phyloP scores from a whole-genome alignment of 2,329 filamentous ascomycete species.

The Ophiosphaerella narmari region DNA sequence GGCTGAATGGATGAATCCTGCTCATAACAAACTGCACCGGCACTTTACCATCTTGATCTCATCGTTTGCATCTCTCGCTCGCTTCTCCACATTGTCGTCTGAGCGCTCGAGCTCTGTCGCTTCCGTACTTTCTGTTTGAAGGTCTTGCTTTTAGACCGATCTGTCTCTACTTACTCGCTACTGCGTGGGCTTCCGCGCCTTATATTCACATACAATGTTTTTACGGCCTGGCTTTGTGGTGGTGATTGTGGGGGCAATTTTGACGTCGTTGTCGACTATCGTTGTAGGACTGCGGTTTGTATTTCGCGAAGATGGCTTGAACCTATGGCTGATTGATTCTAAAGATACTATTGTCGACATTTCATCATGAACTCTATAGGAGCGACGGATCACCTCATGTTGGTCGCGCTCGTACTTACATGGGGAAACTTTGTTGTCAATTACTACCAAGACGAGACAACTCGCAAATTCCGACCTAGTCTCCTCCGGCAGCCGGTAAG shows the following conservation, averaged over 20 bases:
- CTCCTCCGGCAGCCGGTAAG: conserved; percentile 35
- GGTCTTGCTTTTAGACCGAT: background rate
- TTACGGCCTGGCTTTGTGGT: conserved; percentile 40
- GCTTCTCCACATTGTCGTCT: conserved; percentile 7
- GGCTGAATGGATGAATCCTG: conserved; percentile 11
- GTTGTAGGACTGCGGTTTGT: conserved; percentile 38
- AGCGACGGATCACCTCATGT: conserved; percentile 42
- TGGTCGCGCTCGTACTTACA: conserved; percentile 39
- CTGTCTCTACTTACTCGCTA: conserved; percentile 2
- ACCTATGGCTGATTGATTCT: conserved; percentile 6
- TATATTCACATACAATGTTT: conserved; percentile 23
- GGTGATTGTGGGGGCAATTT: conserved; percentile 39
- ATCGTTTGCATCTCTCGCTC: conserved; percentile 4
- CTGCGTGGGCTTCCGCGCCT: background rate
- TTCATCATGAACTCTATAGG: conserved; percentile 37
- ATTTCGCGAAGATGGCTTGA: background rate
- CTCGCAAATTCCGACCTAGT: conserved; percentile 28
- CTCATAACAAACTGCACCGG: conserved; percentile 12
- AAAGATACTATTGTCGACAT: conserved; percentile 42
- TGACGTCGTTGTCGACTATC: conserved; percentile 43
- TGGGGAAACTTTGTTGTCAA: conserved; percentile 45
- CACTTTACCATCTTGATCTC: conserved; percentile 10
- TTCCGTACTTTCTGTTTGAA: conserved; percentile 1
- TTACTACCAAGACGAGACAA: conserved; percentile 41
- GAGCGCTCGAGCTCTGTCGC: conserved; percentile 3